A percentile compares a stretch with the other conserved stretches of the same genome.
Conservation (phyloP, 495 filamentous ascomycete species). For the Stereocaulon alpinum region DNA sequence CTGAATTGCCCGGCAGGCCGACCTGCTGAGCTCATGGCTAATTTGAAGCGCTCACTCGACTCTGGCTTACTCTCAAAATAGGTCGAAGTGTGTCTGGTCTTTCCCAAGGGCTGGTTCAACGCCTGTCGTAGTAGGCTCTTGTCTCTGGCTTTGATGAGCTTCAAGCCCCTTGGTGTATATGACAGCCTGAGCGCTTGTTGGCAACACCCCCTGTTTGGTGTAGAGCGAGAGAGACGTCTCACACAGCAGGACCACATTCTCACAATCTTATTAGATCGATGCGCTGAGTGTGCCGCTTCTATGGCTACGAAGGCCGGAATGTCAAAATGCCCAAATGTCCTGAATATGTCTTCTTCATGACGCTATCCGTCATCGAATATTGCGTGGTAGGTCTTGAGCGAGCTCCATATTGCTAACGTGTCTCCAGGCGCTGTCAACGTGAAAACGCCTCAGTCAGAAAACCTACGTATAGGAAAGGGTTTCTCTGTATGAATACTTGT, state of each 20-base stretch:
- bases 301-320: not conserved
- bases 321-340: not conserved
- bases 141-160: not conserved
- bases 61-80: not conserved
- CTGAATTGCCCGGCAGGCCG: not conserved
- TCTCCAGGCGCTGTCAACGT: too few species aligned
- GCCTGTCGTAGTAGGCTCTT: not conserved
- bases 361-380: not conserved
- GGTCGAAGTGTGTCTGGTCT: not conserved
- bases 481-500: too few species aligned
- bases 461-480: too few species aligned
- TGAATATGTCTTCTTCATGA: not conserved
- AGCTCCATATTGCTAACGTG: not conserved
- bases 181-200: not conserved
- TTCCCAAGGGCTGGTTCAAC: not conserved
- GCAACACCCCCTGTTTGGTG: too few species aligned
- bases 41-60: not conserved
- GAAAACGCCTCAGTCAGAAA: too few species aligned
- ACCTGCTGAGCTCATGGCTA: not conserved
- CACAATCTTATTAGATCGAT: not conserved
- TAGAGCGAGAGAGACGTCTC: not conserved
- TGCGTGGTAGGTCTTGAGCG: not conserved
- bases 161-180: not conserved
- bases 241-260: not conserved
- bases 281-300: not conserved